phyloP scores from a whole-genome alignment of 2,329 filamentous ascomycete species.

The Colletotrichum lini region DNA sequence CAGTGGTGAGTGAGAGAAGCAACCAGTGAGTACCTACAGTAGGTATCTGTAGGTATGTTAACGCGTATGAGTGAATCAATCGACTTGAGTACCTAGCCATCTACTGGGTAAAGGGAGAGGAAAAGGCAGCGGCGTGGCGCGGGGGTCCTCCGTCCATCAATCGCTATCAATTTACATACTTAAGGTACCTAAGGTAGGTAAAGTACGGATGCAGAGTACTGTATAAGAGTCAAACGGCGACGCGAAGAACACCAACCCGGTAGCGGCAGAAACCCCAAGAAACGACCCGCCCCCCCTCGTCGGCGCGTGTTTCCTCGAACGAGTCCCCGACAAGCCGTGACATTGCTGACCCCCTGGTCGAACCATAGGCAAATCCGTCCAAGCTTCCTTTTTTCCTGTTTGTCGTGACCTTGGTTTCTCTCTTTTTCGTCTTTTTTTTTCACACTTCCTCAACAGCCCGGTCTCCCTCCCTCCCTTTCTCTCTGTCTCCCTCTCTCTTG shows the following conservation, averaged over 20 bases:
- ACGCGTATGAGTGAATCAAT: too few species aligned
- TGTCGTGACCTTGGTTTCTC: slow-evolving; percentile 25
- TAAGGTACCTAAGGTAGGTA: too few species aligned
- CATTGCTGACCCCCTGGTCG: slow-evolving; percentile 36
- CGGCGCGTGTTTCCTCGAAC: slow-evolving; percentile 35
- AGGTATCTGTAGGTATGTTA: too few species aligned
- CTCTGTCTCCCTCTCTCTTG: not conserved
- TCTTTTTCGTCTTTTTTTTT: not conserved
- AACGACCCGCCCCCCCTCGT: slow-evolving; percentile 12
- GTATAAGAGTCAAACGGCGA: slow-evolving; percentile 20
- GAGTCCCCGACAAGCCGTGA: slow-evolving; percentile 38
- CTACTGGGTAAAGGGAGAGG: not conserved
- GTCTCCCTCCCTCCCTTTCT: not conserved
- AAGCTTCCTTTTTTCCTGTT: slow-evolving; percentile 21
- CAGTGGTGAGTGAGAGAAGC: not conserved
- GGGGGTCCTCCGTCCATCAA: slow-evolving; percentile 1
- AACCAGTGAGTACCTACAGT: not conserved
- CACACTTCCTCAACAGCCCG: not conserved
- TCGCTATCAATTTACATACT: too few species aligned
- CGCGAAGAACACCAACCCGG: slow-evolving; percentile 26
- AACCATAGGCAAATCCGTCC: slow-evolving; percentile 39
- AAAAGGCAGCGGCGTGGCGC: not conserved
- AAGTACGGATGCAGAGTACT: too few species aligned
- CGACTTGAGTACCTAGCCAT: not conserved
- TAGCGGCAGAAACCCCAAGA: slow-evolving; percentile 31